phyloP scores from a whole-genome alignment of 164 flowering plant genomes.

The Malania oleifera region DNA sequence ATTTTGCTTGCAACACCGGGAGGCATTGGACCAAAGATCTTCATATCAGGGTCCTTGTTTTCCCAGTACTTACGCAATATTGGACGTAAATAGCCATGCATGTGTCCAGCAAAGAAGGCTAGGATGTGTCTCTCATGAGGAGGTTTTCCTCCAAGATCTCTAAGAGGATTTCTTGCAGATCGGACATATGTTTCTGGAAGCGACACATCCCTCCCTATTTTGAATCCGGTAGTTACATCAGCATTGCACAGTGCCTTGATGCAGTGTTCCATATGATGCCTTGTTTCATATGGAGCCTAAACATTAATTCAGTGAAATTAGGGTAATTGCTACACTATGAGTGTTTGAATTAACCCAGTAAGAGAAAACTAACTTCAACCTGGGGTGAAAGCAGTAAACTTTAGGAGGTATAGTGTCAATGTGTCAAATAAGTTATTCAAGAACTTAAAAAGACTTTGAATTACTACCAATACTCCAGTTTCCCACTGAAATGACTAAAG shows the following conservation, averaged over 20 bases:
- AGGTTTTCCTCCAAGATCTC: constrained; percentile 27
- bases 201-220: constrained; percentile 30
- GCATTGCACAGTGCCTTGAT: constrained; percentile 41
- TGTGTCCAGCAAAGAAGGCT: constrained; percentile 39
- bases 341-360: too few relatives aligned
- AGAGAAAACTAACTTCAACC: too few relatives aligned
- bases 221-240: constrained; percentile 29
- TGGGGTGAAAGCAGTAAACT: too few relatives aligned
- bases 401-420: too few relatives aligned
- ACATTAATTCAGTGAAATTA: too few relatives aligned
- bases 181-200: constrained; percentile 35
- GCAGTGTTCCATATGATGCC: constrained; percentile 15
- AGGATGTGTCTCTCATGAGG: constrained; percentile 25
- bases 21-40: constrained; percentile 19
- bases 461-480: too few relatives aligned
- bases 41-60: constrained; percentile 31
- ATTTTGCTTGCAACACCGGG: constrained; percentile 1
- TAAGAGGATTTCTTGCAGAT: constrained; percentile 13
- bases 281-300: constrained; percentile 27
- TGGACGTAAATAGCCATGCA: constrained; percentile 35
- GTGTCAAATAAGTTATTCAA: too few relatives aligned
- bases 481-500: too few relatives aligned
- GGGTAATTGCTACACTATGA: too few relatives aligned
- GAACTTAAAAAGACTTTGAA: too few relatives aligned
- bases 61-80: constrained; percentile 33